These are phyloP conservation scores for Aspergillus sclerotiicarbonarius DNA, from an alignment of 495 filamentous ascomycete species.

Conservation along the genomic window DNA sequence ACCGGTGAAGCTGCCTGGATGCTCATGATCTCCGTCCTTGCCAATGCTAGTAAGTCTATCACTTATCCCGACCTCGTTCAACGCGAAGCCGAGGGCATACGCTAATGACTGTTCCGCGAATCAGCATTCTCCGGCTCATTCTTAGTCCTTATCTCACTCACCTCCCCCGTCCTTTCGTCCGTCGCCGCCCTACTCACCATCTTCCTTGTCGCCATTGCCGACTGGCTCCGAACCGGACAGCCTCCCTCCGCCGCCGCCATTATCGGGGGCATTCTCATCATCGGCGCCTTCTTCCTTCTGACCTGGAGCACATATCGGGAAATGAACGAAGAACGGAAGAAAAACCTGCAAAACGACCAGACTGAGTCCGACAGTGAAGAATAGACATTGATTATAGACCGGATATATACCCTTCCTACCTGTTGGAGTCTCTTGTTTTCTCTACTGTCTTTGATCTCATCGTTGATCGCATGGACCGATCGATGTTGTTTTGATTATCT, in stretches of 20 bases:
- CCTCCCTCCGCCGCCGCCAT: slow-evolving; percentile 72
- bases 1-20: slow-evolving; percentile 73
- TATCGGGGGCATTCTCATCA: slow-evolving; percentile 80
- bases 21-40: slow-evolving; percentile 72
- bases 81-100: background rate
- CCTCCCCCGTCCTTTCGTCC: slow-evolving; percentile 84
- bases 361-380: slow-evolving; percentile 44
- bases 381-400: slow-evolving; percentile 27
- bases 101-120: background rate
- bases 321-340: slow-evolving; percentile 77
- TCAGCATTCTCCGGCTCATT: slow-evolving; percentile 81
- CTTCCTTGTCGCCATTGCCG: slow-evolving; percentile 88
- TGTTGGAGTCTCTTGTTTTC: background rate
- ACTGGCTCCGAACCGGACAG: slow-evolving; percentile 78
- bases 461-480: background rate
- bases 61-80: background rate
- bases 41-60: slow-evolving; percentile 69
- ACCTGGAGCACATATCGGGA: slow-evolving; percentile 91
- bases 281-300: slow-evolving; percentile 77
- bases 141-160: slow-evolving; percentile 86
- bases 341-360: slow-evolving; percentile 46
- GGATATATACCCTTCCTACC: background rate
- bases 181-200: slow-evolving; percentile 94
- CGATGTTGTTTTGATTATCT: background rate
- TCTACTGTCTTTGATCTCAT: slow-evolving; percentile 5